phyloP scores from a whole-genome alignment of 2,329 filamentous ascomycete species.

The Colletotrichum camelliae region DNA sequence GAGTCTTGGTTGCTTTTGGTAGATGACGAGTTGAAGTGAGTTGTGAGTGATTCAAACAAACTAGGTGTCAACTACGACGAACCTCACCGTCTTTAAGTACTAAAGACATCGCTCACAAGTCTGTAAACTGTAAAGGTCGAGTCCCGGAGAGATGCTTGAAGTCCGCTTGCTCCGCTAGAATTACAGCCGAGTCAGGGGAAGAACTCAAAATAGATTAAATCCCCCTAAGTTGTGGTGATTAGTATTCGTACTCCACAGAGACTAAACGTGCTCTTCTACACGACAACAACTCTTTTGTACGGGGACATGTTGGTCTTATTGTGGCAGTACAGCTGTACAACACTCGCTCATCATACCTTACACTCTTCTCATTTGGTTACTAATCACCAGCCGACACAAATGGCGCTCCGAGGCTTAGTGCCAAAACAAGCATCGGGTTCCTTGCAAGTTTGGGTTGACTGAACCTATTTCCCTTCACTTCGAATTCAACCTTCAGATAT shows the following conservation, averaged over 20 bases:
- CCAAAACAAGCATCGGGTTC: too few species aligned
- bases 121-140: not conserved
- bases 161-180: not conserved
- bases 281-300: not conserved
- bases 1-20: not conserved
- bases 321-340: too few species aligned
- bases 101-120: too few species aligned
- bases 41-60: rapidly evolving
- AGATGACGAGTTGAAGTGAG: not conserved
- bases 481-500: not conserved
- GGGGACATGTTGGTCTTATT: not conserved
- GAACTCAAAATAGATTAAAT: not conserved
- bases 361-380: too few species aligned
- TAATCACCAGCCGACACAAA: too few species aligned
- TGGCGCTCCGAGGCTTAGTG: too few species aligned
- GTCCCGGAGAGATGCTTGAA: not conserved
- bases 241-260: not conserved
- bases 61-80: rapidly evolving
- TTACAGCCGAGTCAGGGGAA: not conserved
- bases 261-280: not conserved
- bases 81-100: not conserved
- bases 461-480: too few species aligned
- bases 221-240: not conserved
- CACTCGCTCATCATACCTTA: too few species aligned
- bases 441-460: too few species aligned